Evolutionary conservation across 768 basidiomycete species (phyloP).

Genomic region (Hortiboletus flavorubellus): DNA sequence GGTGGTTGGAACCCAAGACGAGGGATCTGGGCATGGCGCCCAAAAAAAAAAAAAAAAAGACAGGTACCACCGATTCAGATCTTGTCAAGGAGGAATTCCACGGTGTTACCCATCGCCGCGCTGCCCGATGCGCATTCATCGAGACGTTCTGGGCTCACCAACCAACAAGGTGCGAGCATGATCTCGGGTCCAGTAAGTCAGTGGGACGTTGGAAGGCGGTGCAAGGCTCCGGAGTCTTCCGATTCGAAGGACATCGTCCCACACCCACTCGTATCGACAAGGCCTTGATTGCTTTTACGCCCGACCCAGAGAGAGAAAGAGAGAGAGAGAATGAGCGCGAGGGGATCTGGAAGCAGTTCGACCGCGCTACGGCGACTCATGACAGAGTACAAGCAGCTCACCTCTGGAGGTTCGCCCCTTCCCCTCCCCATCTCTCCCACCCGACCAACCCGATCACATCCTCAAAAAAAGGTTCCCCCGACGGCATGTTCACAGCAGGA

Average conservation of each 20-base stretch:
- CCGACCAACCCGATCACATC: too few relatives aligned
- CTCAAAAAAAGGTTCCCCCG: slow-evolving; percentile 88
- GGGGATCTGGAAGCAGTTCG: slow-evolving; percentile 46
- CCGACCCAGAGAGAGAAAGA: too few relatives aligned
- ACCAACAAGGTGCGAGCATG: too few relatives aligned
- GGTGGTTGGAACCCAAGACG: neutral
- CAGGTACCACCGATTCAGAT: neutral
- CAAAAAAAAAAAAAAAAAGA: too few relatives aligned
- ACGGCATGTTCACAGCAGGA: slow-evolving; percentile 96
- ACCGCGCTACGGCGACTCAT: slow-evolving; percentile 85
- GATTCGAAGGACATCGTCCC: neutral
- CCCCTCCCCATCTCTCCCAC: neutral
- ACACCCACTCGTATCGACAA: too few relatives aligned
- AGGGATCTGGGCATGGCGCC: neutral
- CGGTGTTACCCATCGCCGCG: too few relatives aligned
- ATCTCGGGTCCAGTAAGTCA: too few relatives aligned
- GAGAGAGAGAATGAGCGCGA: slow-evolving; percentile 44
- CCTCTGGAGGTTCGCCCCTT: slow-evolving; percentile 65
- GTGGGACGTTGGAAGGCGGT: too few relatives aligned
- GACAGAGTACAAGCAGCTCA: slow-evolving; percentile 90
- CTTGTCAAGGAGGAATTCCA: neutral
- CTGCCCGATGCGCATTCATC: too few relatives aligned
- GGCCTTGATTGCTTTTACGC: too few relatives aligned
- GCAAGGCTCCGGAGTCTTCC: neutral
- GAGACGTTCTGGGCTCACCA: too few relatives aligned